These are phyloP conservation scores for Gloeostereum incarnatum DNA, from an alignment of 768 basidiomycete species.

Conservation along the genomic window DNA sequence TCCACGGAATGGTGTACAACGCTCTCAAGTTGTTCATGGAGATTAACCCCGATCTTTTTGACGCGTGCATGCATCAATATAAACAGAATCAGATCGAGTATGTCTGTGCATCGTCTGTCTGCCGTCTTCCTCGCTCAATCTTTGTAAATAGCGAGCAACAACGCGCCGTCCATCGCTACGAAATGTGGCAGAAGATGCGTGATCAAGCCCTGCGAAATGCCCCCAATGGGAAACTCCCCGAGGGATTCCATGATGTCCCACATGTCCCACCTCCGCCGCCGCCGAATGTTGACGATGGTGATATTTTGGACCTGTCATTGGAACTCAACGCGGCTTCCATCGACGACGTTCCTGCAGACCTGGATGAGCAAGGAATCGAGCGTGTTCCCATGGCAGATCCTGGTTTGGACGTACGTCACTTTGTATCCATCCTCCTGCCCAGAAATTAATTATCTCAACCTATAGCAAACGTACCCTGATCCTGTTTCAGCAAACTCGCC, in stretches of 20 bases:
- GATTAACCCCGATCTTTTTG: conserved; percentile 94
- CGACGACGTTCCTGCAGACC: conserved; percentile 58
- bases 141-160: conserved; percentile 65
- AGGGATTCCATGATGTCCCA: conserved; percentile 57
- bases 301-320: conserved; percentile 83
- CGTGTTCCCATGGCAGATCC: conserved; percentile 90
- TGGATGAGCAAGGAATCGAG: conserved; percentile 79
- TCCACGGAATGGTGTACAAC: conserved; percentile 99
- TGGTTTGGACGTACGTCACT: conserved; percentile 64
- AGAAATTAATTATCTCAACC: conserved; percentile 11
- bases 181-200: conserved; percentile 83
- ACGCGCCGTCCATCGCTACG: conserved; percentile 74
- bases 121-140: background rate
- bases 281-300: conserved; percentile 69
- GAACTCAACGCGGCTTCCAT: conserved; percentile 82
- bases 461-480: conserved; percentile 60
- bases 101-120: conserved; percentile 20
- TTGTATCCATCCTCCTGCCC: conserved; percentile 3
- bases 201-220: conserved; percentile 68
- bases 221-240: conserved; percentile 58
- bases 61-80: conserved; percentile 88
- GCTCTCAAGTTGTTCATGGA: conserved; percentile 99
- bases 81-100: conserved; percentile 82
- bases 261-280: conserved; percentile 74
- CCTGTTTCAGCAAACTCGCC: conserved; percentile 53